Evolutionary conservation across 1,284 basidiomycete genomes (phyloP).

Genomic region (Cerrena zonata): DNA sequence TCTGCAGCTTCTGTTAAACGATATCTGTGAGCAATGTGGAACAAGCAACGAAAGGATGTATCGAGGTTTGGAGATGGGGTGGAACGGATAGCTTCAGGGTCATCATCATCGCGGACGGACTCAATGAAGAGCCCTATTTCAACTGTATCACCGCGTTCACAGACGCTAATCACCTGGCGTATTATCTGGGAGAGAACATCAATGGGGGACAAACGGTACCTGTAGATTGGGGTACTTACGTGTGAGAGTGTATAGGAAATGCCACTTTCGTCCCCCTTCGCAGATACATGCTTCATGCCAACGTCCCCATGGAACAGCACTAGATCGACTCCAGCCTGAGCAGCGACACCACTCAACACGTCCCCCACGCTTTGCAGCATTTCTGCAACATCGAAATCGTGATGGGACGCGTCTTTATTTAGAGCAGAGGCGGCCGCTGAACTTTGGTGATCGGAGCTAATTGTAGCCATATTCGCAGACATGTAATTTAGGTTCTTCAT

Average conservation of each 20-base stretch:
- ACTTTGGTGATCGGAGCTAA: constrained; percentile 17
- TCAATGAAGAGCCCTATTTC: constrained; percentile 80
- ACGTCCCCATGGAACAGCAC: constrained; percentile 85
- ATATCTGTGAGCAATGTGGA: constrained; percentile 50
- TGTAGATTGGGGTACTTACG: constrained; percentile 47
- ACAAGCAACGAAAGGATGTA: constrained; percentile 42
- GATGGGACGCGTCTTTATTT: constrained; percentile 12
- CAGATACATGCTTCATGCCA: constrained; percentile 76
- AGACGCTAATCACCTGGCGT: constrained; percentile 73
- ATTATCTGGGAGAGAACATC: constrained; percentile 52
- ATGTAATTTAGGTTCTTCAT: constrained; percentile 90
- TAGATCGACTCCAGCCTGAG: constrained; percentile 77
- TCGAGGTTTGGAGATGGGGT: constrained; percentile 22
- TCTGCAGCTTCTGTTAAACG: constrained; percentile 3
- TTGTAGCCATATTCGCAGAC: constrained; percentile 64
- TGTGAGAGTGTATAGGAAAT: constrained; percentile 76
- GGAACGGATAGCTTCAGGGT: constrained; percentile 5
- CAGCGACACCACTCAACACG: constrained; percentile 77
- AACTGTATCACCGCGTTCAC: constrained; percentile 73
- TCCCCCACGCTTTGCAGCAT: constrained; percentile 76
- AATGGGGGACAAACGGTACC: constrained; percentile 1
- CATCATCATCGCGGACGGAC: constrained; percentile 15
- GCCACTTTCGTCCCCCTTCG: constrained; percentile 79
- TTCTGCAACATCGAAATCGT: constrained; percentile 66
- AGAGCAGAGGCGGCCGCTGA: constrained; percentile 8